These are phyloP conservation scores for Phytophthora boehmeriae DNA, from an alignment of 352 stramenopile genomes.

Conservation along the genomic window DNA sequence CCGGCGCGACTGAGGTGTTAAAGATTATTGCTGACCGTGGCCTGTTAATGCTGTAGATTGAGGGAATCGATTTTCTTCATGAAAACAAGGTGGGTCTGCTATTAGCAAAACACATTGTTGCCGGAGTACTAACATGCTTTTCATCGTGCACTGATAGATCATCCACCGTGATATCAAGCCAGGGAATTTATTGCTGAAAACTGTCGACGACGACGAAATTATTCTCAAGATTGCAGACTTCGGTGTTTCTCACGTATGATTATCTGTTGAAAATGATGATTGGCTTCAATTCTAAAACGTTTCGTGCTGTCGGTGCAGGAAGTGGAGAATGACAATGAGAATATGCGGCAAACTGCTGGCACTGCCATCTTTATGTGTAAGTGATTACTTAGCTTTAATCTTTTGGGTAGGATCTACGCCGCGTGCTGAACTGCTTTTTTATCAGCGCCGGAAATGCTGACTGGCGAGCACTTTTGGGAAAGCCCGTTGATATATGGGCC, in stretches of 20 bases:
- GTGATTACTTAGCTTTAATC: not conserved
- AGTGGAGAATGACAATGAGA: constrained; percentile 77
- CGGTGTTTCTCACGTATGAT: constrained; percentile 75
- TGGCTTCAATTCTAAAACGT: not conserved
- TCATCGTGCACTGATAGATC: constrained; percentile 36
- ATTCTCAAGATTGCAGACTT: constrained; percentile 87
- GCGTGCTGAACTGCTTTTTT: constrained; percentile 1
- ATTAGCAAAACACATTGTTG: not conserved
- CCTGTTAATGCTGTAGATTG: constrained; percentile 49
- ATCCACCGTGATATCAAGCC: constrained; percentile 87
- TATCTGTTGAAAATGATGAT: not conserved
- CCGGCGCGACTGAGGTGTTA: not conserved
- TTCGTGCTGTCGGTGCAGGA: constrained; percentile 37
- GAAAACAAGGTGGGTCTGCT: constrained; percentile 66
- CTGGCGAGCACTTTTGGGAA: constrained; percentile 75
- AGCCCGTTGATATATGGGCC: constrained; percentile 94
- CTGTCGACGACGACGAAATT: constrained; percentile 51
- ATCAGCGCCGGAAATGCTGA: constrained; percentile 84
- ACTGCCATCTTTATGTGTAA: constrained; percentile 81
- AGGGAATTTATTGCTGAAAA: constrained; percentile 77
- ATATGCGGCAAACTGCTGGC: constrained; percentile 70
- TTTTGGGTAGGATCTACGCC: not conserved
- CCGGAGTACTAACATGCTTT: not conserved
- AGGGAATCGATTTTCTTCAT: constrained; percentile 83
- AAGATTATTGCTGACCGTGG: not conserved